These are phyloP conservation scores for Heritiera fomes DNA, from an alignment of 345 rosid genomes.

Conservation along the genomic window DNA sequence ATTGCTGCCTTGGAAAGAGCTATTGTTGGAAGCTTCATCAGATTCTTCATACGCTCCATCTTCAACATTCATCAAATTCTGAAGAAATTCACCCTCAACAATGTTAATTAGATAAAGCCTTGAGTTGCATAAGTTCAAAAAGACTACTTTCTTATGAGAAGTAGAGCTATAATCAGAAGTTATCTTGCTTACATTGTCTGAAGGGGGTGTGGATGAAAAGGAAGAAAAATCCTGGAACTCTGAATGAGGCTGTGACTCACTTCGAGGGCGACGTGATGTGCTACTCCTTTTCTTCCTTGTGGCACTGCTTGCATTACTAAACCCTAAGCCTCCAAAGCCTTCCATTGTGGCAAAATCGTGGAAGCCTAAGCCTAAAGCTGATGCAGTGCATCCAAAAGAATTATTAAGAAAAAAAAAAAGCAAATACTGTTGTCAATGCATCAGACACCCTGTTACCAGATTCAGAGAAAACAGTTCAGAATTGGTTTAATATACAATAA, in stretches of 20 bases:
- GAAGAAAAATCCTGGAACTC: conserved; percentile 60
- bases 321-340: conserved; percentile 48
- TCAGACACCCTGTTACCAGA: background rate
- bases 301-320: conserved; percentile 56
- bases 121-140: conserved; percentile 20
- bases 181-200: conserved; percentile 50
- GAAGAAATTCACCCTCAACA: conserved; percentile 29
- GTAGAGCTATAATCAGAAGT: conserved; percentile 14
- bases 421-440: background rate
- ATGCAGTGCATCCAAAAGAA: conserved; percentile 10
- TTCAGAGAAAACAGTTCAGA: background rate
- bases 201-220: conserved; percentile 66
- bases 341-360: conserved; percentile 38
- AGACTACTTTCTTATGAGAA: conserved; percentile 15
- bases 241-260: conserved; percentile 49
- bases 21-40: conserved; percentile 68
- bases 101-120: conserved; percentile 26
- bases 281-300: conserved; percentile 69
- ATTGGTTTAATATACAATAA: background rate
- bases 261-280: conserved; percentile 64
- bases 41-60: conserved; percentile 62
- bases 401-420: background rate
- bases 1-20: conserved; percentile 56
- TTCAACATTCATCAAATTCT: conserved; percentile 46
- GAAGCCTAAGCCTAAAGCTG: conserved; percentile 16